Evolutionary conservation across 2,329 filamentous ascomycete genomes (phyloP).

Genomic region (Alternaria gaisen): DNA sequence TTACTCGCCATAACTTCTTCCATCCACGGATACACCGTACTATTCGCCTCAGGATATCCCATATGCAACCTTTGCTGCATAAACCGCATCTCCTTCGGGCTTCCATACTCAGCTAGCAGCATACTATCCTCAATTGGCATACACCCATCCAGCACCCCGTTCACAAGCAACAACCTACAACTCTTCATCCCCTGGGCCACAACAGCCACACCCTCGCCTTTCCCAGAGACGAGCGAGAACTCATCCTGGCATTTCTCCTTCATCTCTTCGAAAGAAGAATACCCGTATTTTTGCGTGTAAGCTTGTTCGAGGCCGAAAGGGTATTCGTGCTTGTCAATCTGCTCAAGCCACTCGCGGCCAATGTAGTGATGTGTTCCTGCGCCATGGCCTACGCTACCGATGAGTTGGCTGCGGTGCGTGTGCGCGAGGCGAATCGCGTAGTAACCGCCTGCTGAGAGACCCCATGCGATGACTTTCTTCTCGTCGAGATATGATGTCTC

Average conservation of each 20-base stretch:
- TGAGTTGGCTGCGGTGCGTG: constrained; percentile 60
- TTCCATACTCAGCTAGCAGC: constrained; percentile 61
- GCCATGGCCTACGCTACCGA: constrained; percentile 62
- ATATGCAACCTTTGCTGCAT: constrained; percentile 57
- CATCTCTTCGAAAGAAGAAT: constrained; percentile 51
- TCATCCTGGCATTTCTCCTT: constrained; percentile 58
- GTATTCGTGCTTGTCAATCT: constrained; percentile 65
- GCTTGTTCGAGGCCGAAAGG: constrained; percentile 64
- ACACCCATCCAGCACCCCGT: constrained; percentile 66
- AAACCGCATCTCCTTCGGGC: constrained; percentile 61
- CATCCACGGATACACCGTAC: constrained; percentile 43
- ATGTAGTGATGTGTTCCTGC: constrained; percentile 68
- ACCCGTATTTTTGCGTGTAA: constrained; percentile 57
- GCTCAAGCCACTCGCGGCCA: constrained; percentile 61
- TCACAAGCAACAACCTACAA: constrained; percentile 62
- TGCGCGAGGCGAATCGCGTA: constrained; percentile 66
- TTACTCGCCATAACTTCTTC: constrained; percentile 35
- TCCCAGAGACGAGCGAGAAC: constrained; percentile 63
- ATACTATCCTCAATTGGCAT: constrained; percentile 69
- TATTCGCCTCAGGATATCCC: constrained; percentile 52
- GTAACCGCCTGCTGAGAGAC: constrained; percentile 66
- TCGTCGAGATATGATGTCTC: constrained; percentile 57
- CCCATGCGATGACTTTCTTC: constrained; percentile 61
- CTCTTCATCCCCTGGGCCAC: constrained; percentile 52
- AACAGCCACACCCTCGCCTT: constrained; percentile 58